These are phyloP conservation scores for Casuarina glauca DNA, from an alignment of 306 rosid genomes.

Conservation along the genomic window DNA sequence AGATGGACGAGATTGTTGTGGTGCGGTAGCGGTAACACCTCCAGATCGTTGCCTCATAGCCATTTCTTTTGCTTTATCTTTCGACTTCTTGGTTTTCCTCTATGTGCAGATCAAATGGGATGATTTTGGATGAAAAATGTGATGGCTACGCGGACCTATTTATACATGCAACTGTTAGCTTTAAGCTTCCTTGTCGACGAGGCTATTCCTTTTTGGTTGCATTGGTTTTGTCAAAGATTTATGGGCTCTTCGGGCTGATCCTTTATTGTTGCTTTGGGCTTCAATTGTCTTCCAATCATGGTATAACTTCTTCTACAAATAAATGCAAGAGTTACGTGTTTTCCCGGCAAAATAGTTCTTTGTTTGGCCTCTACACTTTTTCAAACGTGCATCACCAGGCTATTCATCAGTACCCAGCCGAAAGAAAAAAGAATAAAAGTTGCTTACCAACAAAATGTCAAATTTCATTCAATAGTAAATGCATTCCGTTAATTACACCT, in stretches of 20 bases:
- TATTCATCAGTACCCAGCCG: background rate
- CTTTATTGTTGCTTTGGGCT: background rate
- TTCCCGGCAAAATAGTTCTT: constrained; percentile 25
- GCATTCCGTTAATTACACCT: no score
- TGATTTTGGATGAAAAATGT: background rate
- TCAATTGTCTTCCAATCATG: background rate
- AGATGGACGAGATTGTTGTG: constrained; percentile 23
- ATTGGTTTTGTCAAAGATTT: constrained; percentile 24
- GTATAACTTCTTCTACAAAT: constrained; percentile 35
- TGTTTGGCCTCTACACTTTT: constrained; percentile 24
- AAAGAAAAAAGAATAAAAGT: background rate
- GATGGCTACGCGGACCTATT: background rate
- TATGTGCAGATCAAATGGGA: background rate
- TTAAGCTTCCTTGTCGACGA: constrained; percentile 32
- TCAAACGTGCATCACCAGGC: background rate
- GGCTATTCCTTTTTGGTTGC: constrained; percentile 34
- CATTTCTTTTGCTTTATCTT: constrained; percentile 31
- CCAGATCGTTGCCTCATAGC: constrained; percentile 31
- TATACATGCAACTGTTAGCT: background rate
- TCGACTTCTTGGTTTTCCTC: background rate
- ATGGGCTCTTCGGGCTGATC: background rate
- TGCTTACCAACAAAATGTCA: background rate
- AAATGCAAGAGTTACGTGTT: constrained; percentile 1
- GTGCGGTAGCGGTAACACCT: constrained; percentile 16
- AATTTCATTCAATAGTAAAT: no score